These are phyloP conservation scores for Barnettozyma salicaria DNA, from an alignment of 805 yeast species.

Conservation along the genomic window DNA sequence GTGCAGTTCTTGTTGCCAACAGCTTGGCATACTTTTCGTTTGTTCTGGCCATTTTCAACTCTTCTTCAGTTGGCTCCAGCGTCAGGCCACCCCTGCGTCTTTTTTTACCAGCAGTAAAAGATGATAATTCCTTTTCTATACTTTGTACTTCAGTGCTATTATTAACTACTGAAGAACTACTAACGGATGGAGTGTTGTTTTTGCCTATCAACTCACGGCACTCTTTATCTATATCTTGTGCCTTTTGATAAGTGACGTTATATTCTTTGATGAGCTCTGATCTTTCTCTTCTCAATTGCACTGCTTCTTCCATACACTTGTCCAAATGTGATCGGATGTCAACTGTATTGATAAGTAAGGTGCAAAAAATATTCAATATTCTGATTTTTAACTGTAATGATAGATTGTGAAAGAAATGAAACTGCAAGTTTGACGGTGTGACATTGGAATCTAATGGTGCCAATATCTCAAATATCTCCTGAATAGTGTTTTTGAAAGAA, in stretches of 20 bases:
- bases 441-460: slow-evolving; percentile 53
- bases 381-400: slow-evolving; percentile 48
- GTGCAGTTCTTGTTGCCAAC: slow-evolving; percentile 40
- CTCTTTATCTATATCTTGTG: slow-evolving; percentile 40
- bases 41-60: slow-evolving; percentile 30
- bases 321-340: slow-evolving; percentile 62
- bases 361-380: slow-evolving; percentile 56
- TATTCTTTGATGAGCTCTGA: slow-evolving; percentile 60
- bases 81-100: slow-evolving; percentile 29
- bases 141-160: no score
- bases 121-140: no score
- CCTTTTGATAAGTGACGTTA: slow-evolving; percentile 45
- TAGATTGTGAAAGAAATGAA: slow-evolving; percentile 48
- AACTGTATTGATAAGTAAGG: slow-evolving; percentile 52
- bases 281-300: slow-evolving; percentile 57
- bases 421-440: slow-evolving; percentile 41
- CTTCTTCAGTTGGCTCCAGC: slow-evolving; percentile 36
- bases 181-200: slow-evolving; percentile 7
- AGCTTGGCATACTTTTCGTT: slow-evolving; percentile 39
- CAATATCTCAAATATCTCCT: slow-evolving; percentile 42
- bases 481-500: slow-evolving; percentile 44
- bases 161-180: no score
- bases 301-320: slow-evolving; percentile 56
- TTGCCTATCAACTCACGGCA: slow-evolving; percentile 28
- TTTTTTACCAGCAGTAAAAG: slow-evolving; percentile 14